Percentiles rank a stretch among this genome's conserved stretches.
phyloP scores from a whole-genome alignment of 2,329 filamentous ascomycete species.

The Epichloe uncinata region DNA sequence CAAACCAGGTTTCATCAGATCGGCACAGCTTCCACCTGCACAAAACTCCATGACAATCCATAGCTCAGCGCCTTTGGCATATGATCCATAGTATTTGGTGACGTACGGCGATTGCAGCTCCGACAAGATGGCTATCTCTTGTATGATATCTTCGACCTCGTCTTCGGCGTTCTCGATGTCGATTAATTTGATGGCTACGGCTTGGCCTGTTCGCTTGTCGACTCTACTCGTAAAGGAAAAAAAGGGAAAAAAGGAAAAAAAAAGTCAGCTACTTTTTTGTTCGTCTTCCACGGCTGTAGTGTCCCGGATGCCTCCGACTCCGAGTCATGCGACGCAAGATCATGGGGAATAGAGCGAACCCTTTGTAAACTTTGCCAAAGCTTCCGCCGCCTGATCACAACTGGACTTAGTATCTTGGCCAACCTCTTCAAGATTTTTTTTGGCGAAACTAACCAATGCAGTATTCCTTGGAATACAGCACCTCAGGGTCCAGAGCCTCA shows the following conservation, averaged over 20 bases:
- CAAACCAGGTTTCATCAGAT: constrained; percentile 84
- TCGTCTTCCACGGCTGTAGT: neutral
- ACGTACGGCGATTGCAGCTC: constrained; percentile 93
- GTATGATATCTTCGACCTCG: constrained; percentile 98
- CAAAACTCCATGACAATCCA: constrained; percentile 99
- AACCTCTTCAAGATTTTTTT: constrained; percentile 1
- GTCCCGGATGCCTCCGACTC: neutral
- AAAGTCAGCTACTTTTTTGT: neutral
- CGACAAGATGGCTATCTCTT: constrained; percentile 94
- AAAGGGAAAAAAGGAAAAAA: neutral
- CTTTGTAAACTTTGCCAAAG: constrained; percentile 98
- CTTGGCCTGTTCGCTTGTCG: constrained; percentile 82
- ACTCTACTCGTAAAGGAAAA: constrained; percentile 50
- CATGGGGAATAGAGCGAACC: constrained; percentile 36
- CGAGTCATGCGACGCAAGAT: neutral
- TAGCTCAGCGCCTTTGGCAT: constrained; percentile 85
- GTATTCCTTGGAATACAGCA: constrained; percentile 84
- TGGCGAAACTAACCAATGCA: constrained; percentile 54
- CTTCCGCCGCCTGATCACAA: constrained; percentile 65
- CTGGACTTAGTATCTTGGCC: constrained; percentile 13
- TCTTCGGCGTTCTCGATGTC: constrained; percentile 98
- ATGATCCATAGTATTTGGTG: constrained; percentile 95
- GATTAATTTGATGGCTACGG: constrained; percentile 96
- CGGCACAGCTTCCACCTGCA: constrained; percentile 88
- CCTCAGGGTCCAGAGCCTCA: constrained; percentile 63